Conservation (phyloP, 441 rosid species). For the Populus tomentosa region DNA sequence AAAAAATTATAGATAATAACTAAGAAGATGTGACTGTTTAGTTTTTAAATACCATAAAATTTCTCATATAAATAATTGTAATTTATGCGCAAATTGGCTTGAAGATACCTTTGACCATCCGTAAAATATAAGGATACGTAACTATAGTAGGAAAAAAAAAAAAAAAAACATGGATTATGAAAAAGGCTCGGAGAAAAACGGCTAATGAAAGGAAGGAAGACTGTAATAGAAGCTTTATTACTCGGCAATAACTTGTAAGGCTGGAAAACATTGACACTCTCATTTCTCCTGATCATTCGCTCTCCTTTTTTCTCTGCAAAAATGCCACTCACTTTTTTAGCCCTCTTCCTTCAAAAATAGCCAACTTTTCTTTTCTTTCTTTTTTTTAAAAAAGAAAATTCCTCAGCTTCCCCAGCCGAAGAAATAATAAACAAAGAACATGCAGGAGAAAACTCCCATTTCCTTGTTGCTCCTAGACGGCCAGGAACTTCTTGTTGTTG, state of each 20-base stretch:
- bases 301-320: neutral
- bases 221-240: neutral
- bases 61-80: neutral
- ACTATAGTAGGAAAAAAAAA: neutral
- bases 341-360: conserved; percentile 6
- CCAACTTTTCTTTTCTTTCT: neutral
- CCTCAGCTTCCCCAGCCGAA: neutral
- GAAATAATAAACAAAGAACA: neutral
- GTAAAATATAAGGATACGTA: neutral
- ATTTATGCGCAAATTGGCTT: too few species aligned
- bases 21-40: too few species aligned
- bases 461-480: neutral
- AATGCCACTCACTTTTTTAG: neutral
- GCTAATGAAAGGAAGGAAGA: neutral
- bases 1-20: too few species aligned
- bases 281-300: conserved; percentile 22
- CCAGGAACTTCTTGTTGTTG: neutral
- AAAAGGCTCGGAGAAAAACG: neutral
- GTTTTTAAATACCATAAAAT: neutral
- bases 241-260: neutral
- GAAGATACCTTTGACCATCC: neutral
- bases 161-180: too few species aligned
- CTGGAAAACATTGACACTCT: conserved; percentile 27
- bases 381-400: neutral
- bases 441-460: conserved; percentile 1